Percentiles rank a stretch among this genome's conserved stretches.
phyloP scores from a whole-genome alignment of 495 filamentous ascomycete species.

The Hypoxylon cercidicola region DNA sequence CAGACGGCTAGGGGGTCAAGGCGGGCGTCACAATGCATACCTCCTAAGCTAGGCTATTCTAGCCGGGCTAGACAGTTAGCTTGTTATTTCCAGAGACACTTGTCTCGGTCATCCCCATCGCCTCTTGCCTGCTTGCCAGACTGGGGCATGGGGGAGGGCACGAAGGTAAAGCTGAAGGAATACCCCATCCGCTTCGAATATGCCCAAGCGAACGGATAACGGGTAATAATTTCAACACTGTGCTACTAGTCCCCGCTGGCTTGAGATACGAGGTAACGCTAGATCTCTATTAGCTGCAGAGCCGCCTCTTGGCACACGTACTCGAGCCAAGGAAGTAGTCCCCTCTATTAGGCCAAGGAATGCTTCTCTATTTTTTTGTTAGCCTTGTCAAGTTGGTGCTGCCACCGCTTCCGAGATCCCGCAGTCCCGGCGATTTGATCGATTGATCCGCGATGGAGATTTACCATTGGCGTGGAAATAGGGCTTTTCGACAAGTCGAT shows the following conservation, averaged over 20 bases:
- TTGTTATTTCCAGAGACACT: background rate
- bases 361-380: background rate
- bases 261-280: constrained; percentile 30
- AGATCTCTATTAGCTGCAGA: constrained; percentile 28
- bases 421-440: constrained; percentile 4
- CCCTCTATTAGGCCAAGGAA: constrained; percentile 3
- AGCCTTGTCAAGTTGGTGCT: background rate
- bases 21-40: constrained; percentile 9
- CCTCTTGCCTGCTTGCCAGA: background rate
- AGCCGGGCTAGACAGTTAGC: background rate
- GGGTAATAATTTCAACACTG: background rate
- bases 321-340: background rate
- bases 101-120: background rate
- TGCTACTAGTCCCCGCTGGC: constrained; percentile 4
- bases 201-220: background rate
- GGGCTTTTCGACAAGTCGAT: background rate
- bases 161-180: background rate
- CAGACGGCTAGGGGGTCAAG: no score
- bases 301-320: constrained; percentile 38
- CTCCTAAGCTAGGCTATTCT: background rate
- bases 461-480: background rate
- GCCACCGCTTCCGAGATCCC: constrained; percentile 5
- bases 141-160: background rate
- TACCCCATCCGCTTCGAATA: background rate
- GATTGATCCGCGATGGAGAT: constrained; percentile 1